phyloP scores from a whole-genome alignment of 495 filamentous ascomycete genomes.

The Ascobolus immersus region DNA sequence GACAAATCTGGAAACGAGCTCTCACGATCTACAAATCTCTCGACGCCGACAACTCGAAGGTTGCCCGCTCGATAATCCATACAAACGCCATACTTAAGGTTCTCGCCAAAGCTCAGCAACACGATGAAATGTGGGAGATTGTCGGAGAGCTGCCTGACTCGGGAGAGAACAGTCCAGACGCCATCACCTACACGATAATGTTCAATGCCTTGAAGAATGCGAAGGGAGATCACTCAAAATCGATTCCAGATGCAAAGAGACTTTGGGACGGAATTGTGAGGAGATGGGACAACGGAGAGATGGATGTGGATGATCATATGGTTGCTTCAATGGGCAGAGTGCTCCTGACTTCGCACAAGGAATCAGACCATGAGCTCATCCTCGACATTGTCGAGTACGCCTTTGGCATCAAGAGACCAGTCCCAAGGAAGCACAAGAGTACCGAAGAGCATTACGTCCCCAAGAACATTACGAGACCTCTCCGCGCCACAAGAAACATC shows the following conservation, averaged over 20 bases:
- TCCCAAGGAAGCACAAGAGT: constrained; percentile 4
- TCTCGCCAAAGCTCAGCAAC: constrained; percentile 39
- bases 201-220: constrained; percentile 28
- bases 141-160: constrained; percentile 35
- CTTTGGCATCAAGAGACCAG: constrained; percentile 36
- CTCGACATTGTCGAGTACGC: constrained; percentile 51
- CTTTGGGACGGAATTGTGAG: constrained; percentile 59
- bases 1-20: constrained; percentile 32
- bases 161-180: constrained; percentile 34
- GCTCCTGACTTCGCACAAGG: constrained; percentile 31
- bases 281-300: constrained; percentile 40
- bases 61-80: constrained; percentile 50
- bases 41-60: constrained; percentile 25
- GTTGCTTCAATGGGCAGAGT: constrained; percentile 53
- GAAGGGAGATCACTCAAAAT: background rate
- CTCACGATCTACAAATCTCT: constrained; percentile 49
- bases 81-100: constrained; percentile 65
- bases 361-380: constrained; percentile 39
- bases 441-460: constrained; percentile 1
- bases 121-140: constrained; percentile 52
- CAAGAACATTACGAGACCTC: constrained; percentile 19
- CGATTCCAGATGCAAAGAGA: constrained; percentile 26
- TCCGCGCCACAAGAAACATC: constrained; percentile 33
- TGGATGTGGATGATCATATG: constrained; percentile 46
- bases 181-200: constrained; percentile 53